Evolutionary conservation across 2,329 filamentous ascomycete genomes (phyloP).

Genomic region (Venturia carpophila): DNA sequence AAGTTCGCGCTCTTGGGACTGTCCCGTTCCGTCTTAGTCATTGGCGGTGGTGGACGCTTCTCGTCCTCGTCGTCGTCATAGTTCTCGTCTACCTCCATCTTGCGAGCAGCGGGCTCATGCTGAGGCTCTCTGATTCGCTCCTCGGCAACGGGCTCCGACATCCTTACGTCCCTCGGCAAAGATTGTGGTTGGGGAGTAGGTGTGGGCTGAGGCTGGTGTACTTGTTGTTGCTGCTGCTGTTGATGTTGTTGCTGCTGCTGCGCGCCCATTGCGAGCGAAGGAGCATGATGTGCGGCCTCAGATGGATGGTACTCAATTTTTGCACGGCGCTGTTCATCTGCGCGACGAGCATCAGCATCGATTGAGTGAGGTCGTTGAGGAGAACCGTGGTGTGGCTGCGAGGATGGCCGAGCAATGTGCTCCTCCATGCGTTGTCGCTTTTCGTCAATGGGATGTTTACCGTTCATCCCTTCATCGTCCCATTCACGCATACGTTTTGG

Average conservation of each 20-base stretch:
- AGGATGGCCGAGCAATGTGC: conserved; percentile 53
- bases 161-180: conserved; percentile 32
- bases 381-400: neutral
- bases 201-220: conserved; percentile 23
- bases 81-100: conserved; percentile 96
- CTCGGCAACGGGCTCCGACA: conserved; percentile 49
- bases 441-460: conserved; percentile 79
- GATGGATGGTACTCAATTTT: conserved; percentile 84
- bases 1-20: conserved; percentile 15
- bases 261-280: conserved; percentile 47
- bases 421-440: conserved; percentile 80
- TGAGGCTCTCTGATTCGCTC: conserved; percentile 34
- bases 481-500: conserved; percentile 86
- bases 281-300: conserved; percentile 81
- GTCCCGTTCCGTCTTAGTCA: neutral
- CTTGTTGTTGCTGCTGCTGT: neutral
- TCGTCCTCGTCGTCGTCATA: conserved; percentile 94
- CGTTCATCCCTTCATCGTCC: conserved; percentile 63
- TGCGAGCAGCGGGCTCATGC: conserved; percentile 79
- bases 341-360: conserved; percentile 54
- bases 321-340: conserved; percentile 58
- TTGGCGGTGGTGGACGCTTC: conserved; percentile 30
- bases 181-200: conserved; percentile 44
- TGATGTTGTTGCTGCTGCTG: conserved; percentile 39
- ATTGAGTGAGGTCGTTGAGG: conserved; percentile 49